phyloP scores from a whole-genome alignment of 495 filamentous ascomycete genomes.

The Penicillium canariense region DNA sequence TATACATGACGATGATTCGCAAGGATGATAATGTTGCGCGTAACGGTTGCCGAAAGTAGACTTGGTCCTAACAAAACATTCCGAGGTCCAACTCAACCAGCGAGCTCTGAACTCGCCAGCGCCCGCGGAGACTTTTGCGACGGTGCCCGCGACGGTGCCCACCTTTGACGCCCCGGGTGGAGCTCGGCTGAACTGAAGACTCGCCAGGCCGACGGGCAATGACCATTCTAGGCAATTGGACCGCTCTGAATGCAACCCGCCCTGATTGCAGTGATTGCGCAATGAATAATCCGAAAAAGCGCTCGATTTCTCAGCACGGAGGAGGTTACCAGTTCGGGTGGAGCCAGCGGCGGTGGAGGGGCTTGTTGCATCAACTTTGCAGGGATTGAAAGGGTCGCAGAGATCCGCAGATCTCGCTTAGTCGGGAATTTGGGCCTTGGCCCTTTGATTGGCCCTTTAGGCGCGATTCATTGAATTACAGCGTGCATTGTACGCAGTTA shows the following conservation, averaged over 20 bases:
- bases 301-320: slow-evolving; percentile 20
- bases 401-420: neutral
- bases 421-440: too few relatives aligned
- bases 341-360: neutral
- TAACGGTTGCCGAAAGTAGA: too few relatives aligned
- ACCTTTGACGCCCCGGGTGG: slow-evolving; percentile 16
- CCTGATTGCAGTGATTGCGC: neutral
- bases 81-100: neutral
- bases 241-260: slow-evolving; percentile 14
- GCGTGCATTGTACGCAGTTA: neutral
- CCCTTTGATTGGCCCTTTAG: neutral
- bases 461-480: neutral
- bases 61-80: too few relatives aligned
- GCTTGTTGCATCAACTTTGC: neutral
- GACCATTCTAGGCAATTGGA: slow-evolving; percentile 29
- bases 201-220: slow-evolving; percentile 22
- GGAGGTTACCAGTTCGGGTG: slow-evolving; percentile 13
- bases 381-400: slow-evolving; percentile 1
- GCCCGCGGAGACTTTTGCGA: slow-evolving; percentile 5
- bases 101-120: neutral
- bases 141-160: neutral
- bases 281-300: slow-evolving; percentile 1
- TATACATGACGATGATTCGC: neutral
- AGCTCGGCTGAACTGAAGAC: slow-evolving; percentile 22
- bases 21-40: neutral